phyloP scores from a whole-genome alignment of 2,329 filamentous ascomycete genomes.

The Fusarium nurragi region DNA sequence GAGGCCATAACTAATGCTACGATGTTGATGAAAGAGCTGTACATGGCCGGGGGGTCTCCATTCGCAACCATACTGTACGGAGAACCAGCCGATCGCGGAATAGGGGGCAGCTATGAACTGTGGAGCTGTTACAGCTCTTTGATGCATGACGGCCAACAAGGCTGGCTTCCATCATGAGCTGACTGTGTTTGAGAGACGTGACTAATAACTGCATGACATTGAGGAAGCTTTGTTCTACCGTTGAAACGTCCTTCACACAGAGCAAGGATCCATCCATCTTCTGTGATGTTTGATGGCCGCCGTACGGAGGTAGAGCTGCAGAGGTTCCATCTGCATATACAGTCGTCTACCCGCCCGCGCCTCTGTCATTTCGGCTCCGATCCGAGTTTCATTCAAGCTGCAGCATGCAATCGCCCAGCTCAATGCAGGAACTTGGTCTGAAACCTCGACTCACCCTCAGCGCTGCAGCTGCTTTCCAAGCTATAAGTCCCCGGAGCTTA shows the following conservation, averaged over 20 bases:
- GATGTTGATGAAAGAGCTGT: background rate
- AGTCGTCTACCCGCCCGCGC: background rate
- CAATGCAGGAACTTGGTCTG: constrained; percentile 8
- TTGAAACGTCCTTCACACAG: constrained; percentile 35
- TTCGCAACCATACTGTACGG: constrained; percentile 6
- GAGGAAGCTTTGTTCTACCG: constrained; percentile 9
- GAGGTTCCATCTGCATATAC: background rate
- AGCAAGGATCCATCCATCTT: background rate
- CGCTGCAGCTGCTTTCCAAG: background rate
- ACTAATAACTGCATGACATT: constrained; percentile 17
- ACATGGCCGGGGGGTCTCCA: background rate
- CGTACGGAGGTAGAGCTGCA: constrained; percentile 3
- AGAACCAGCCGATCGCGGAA: constrained; percentile 28
- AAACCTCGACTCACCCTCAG: constrained; percentile 6
- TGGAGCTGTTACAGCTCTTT: constrained; percentile 32
- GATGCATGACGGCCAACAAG: constrained; percentile 28
- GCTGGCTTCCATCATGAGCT: constrained; percentile 11
- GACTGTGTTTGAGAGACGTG: constrained; percentile 23
- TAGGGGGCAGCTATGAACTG: constrained; percentile 26
- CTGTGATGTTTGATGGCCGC: constrained; percentile 10
- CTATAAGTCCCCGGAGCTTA: constrained; percentile 21
- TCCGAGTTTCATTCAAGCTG: constrained; percentile 18
- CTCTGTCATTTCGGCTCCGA: constrained; percentile 19
- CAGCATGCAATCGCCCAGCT: constrained; percentile 7
- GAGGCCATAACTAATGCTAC: background rate